A percentile compares a stretch with the other conserved stretches of the same genome.
Evolutionary conservation across 140 eudicot genomes (phyloP).

Genomic region (Oenanthe javanica): DNA sequence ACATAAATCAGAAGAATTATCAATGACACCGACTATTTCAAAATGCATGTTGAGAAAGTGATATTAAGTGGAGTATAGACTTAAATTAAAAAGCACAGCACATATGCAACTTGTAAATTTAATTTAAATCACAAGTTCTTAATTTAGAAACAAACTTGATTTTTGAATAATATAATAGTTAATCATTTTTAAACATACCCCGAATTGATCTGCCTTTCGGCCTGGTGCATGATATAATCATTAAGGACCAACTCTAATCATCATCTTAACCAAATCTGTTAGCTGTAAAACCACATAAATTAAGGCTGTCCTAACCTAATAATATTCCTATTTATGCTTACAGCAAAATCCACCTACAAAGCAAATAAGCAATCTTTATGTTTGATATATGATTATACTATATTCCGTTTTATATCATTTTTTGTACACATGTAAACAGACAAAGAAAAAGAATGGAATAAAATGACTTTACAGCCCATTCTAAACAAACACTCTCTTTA

Average conservation of each 20-base stretch:
- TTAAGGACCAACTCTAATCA: constrained; percentile 8
- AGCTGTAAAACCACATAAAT: constrained; percentile 22
- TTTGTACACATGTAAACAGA: constrained; percentile 3
- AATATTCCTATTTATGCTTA: constrained; percentile 25
- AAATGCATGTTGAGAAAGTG: too few species aligned
- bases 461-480: constrained; percentile 4
- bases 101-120: too few species aligned
- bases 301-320: constrained; percentile 17
- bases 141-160: not conserved
- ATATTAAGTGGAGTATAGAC: too few species aligned
- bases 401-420: not conserved
- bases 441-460: constrained; percentile 12
- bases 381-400: too few species aligned
- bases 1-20: too few species aligned
- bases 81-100: too few species aligned
- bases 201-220: not conserved
- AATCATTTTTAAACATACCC: not conserved
- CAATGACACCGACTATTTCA: too few species aligned
- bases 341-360: constrained; percentile 32
- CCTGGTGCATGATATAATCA: constrained; percentile 1
- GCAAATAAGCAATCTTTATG: constrained; percentile 26
- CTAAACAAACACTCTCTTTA: constrained; percentile 34
- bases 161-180: too few species aligned
- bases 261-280: constrained; percentile 16
- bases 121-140: too few species aligned